A percentile compares a stretch with the other conserved stretches of the same genome.
Evolutionary conservation across 2,329 filamentous ascomycete species (phyloP).

Genomic region (Herpomyces periplanetae): DNA sequence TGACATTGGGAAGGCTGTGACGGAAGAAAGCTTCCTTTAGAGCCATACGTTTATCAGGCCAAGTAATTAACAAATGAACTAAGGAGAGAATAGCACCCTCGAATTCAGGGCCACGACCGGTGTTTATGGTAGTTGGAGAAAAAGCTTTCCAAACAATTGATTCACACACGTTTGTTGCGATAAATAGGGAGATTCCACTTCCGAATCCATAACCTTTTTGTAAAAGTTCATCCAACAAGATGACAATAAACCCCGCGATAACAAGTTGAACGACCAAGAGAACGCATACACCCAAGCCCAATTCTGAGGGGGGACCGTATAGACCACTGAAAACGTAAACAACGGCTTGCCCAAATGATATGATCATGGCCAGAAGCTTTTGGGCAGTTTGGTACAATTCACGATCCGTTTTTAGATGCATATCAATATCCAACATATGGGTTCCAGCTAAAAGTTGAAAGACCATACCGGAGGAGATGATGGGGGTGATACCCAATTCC

Average conservation of each 20-base stretch:
- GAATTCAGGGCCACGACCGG: constrained; percentile 89
- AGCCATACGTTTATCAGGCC: constrained; percentile 95
- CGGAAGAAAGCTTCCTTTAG: constrained; percentile 96
- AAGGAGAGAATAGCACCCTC: constrained; percentile 92
- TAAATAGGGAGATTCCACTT: constrained; percentile 95
- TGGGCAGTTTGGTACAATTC: constrained; percentile 98
- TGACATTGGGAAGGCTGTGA: constrained; percentile 96
- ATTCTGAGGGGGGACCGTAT: constrained; percentile 80
- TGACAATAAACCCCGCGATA: constrained; percentile 76
- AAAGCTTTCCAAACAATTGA: constrained; percentile 99
- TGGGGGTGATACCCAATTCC: constrained; percentile 87
- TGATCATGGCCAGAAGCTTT: constrained; percentile 90
- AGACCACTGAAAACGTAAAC: constrained; percentile 95
- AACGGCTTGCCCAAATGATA: constrained; percentile 84
- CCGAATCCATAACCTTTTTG: constrained; percentile 98
- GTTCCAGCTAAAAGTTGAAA: constrained; percentile 97
- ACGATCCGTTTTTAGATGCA: constrained; percentile 96
- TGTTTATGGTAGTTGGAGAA: constrained; percentile 96
- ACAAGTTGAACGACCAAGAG: constrained; percentile 92
- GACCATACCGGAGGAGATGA: constrained; percentile 98
- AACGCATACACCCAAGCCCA: constrained; percentile 90
- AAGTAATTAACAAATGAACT: constrained; percentile 88
- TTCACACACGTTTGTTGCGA: constrained; percentile 99
- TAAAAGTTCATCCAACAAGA: constrained; percentile 88
- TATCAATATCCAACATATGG: constrained; percentile 98